A percentile compares a stretch with the other conserved stretches of the same genome.
These are phyloP conservation scores for Pseudofabraea citricarpa DNA, from an alignment of 2,329 filamentous ascomycete species.

Conservation along the genomic window DNA sequence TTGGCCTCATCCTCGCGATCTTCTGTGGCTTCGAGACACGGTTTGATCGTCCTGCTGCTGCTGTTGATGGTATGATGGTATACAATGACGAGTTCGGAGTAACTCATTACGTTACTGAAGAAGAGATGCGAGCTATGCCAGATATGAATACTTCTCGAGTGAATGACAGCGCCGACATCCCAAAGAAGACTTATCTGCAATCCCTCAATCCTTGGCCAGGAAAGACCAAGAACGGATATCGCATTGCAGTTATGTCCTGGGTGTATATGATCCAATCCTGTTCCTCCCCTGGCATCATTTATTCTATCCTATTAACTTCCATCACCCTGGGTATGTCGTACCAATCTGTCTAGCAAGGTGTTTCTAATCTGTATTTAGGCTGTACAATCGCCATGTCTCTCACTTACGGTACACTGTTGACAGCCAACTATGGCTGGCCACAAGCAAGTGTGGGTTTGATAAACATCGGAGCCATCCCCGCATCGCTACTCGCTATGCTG, in stretches of 20 bases:
- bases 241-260: not conserved
- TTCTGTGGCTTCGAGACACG: constrained; percentile 35
- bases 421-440: constrained; percentile 29
- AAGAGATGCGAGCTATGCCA: not conserved
- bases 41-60: constrained; percentile 28
- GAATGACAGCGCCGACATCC: not conserved
- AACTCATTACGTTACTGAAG: not conserved
- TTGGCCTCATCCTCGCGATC: constrained; percentile 32
- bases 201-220: not conserved
- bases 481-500: not conserved
- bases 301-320: constrained; percentile 32
- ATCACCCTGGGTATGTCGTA: no score
- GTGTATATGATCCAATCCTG: not conserved
- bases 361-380: constrained; percentile 32
- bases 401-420: constrained; percentile 32
- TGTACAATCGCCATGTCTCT: constrained; percentile 33
- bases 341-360: no score
- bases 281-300: constrained; percentile 17
- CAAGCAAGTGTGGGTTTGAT: constrained; percentile 7
- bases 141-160: not conserved
- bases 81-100: constrained; percentile 22
- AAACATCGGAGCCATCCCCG: constrained; percentile 1
- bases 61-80: constrained; percentile 29
- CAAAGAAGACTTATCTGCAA: not conserved
- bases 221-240: not conserved